Conservation (phyloP, 2,329 filamentous ascomycete species). For the Chaetomium sp. region DNA sequence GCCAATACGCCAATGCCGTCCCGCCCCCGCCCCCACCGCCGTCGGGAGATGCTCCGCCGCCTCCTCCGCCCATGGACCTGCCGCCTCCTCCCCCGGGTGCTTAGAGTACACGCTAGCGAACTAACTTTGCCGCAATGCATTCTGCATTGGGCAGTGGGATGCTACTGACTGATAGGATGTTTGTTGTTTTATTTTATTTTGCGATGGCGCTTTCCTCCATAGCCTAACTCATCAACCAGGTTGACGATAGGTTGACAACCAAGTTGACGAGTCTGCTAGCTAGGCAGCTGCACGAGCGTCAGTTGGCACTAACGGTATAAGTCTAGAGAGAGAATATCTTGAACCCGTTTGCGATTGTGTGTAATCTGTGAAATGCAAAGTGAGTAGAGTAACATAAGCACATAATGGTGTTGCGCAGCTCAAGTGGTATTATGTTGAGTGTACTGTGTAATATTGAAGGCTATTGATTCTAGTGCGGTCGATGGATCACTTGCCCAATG, state of each 20-base stretch:
- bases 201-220: constrained; percentile 15
- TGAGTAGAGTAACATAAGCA: background rate
- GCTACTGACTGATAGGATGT: constrained; percentile 36
- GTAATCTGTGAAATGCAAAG: background rate
- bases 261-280: background rate
- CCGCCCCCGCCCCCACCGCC: constrained; percentile 41
- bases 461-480: background rate
- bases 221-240: constrained; percentile 10
- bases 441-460: too few relatives aligned
- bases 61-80: constrained; percentile 43
- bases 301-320: constrained; percentile 32
- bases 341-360: background rate
- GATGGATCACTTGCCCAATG: constrained; percentile 6
- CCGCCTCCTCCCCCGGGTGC: constrained; percentile 42
- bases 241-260: background rate
- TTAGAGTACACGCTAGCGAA: constrained; percentile 37
- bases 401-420: background rate
- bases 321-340: constrained; percentile 21
- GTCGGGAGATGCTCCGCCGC: constrained; percentile 41
- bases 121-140: constrained; percentile 16
- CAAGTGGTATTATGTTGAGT: background rate
- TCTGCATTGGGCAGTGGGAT: constrained; percentile 16
- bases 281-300: background rate
- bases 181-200: constrained; percentile 25
- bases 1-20: constrained; percentile 54